Base-by-base conservation (phyloP, 1,139 yeast genomes). In the Lodderomyces elongisporus region DNA sequence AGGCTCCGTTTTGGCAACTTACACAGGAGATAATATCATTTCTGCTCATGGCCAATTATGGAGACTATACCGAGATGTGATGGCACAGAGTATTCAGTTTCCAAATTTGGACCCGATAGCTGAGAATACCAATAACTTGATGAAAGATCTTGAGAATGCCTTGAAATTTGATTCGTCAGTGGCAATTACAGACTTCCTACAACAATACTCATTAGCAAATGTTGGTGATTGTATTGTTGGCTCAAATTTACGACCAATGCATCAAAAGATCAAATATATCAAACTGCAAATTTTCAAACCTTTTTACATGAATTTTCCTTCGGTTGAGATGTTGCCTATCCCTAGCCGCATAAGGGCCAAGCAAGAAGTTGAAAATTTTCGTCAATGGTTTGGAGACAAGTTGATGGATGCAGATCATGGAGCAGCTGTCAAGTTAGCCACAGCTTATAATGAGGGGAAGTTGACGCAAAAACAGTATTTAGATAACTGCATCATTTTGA, bases 1-100 rank as follows among this genome's bases (percentile, higher is more conserved):
- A 0, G 60, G 71, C 36, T 66, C 81, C 5, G 73, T 76, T 2
- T 48, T 77, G 24, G 70, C 81, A 1, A 60, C 61, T 7, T 77
- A 77, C 42, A 74, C 82, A 0, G 84, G 84, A 0, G 82, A 77
- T 40, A 77, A 77, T 46, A 62, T 77, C 2, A 77, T 77, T 18
- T 75, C 82, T 44, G 73, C 82, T 1, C 79, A 75, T 47, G 80
- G 80, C 0, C 51, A 53, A 2, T 48, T 51, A n/a, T 77, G 84
- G 84, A 69, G 51, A 40, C 42, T 53, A 6, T 77, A 74, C 45
- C 56, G 84, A 38, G 52, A 52, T 3, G 49, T 70, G 14, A 48
- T 77, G 27, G 66, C 76, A 4, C 56, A 59, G n/a, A 66, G 75
- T 2, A 60, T 77, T 17, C 79, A 73, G 39, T 70, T 71, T 41